Conservation (phyloP, 805 yeast species). For the Wickerhamomyces rabaulensis region DNA sequence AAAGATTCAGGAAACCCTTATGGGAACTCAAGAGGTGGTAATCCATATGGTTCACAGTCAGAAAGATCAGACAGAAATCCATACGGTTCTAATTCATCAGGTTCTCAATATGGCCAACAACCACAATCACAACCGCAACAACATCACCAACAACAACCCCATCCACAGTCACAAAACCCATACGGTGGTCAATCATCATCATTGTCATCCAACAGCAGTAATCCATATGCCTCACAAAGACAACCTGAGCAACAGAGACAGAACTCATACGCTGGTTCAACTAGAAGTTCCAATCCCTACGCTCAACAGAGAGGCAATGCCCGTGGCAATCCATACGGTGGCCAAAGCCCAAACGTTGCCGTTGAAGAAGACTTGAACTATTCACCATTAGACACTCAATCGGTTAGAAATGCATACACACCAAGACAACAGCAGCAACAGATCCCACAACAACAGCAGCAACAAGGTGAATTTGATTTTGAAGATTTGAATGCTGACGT, state of each 20-base stretch:
- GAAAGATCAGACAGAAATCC: neutral
- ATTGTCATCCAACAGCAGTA: neutral
- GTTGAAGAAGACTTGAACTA: constrained; percentile 13
- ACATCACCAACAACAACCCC: neutral
- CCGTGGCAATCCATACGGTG: constrained; percentile 5
- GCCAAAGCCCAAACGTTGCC: neutral
- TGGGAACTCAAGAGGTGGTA: neutral
- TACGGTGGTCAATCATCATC: constrained; percentile 1
- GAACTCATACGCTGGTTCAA: neutral
- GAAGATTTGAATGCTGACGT: constrained; percentile 9
- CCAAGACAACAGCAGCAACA: constrained; percentile 1
- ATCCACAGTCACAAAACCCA: constrained; percentile 1
- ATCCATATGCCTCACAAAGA: constrained; percentile 1
- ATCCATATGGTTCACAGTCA: constrained; percentile 6
- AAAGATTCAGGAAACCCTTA: constrained; percentile 7
- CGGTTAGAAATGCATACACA: constrained; percentile 1
- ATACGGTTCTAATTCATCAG: neutral
- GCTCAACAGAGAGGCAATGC: neutral
- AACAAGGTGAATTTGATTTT: constrained; percentile 11
- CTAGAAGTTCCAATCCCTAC: neutral
- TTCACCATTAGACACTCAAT: constrained; percentile 7
- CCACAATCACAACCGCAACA: neutral
- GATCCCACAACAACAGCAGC: constrained; percentile 2
- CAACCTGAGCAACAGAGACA: neutral
- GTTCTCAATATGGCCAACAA: neutral